A percentile compares a stretch with the other conserved stretches of the same genome.
These are phyloP conservation scores for Xylaria bambusicola DNA, from an alignment of 495 filamentous ascomycete genomes.

Conservation along the genomic window DNA sequence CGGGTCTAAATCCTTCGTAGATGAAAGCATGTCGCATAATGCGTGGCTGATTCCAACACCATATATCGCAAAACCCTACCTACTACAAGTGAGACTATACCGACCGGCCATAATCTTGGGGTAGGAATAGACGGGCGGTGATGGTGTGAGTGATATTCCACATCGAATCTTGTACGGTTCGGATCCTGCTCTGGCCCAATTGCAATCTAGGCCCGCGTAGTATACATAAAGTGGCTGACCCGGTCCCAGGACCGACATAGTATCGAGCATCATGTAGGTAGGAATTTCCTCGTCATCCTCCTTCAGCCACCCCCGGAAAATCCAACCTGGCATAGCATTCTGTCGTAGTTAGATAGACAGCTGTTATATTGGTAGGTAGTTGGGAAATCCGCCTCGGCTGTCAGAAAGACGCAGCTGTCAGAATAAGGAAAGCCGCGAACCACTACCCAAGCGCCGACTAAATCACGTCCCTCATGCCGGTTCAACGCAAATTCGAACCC, in stretches of 20 bases:
- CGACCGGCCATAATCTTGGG: slow-evolving; percentile 11
- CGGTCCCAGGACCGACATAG: not conserved
- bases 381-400: no score
- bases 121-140: no score
- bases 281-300: no score
- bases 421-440: slow-evolving; percentile 13
- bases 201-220: not conserved
- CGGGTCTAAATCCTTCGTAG: slow-evolving; percentile 10
- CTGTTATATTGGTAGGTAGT: no score
- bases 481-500: not conserved
- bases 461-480: not conserved
- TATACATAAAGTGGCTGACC: slow-evolving; percentile 1
- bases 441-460: not conserved
- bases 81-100: not conserved
- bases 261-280: no score
- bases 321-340: no score
- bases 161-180: not conserved
- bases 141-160: slow-evolving; percentile 20
- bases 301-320: no score
- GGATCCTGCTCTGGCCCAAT: slow-evolving; percentile 9
- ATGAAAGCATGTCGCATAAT: slow-evolving; percentile 1
- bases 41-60: not conserved
- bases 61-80: not conserved
- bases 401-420: not conserved
- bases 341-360: no score